These are phyloP conservation scores for Colletotrichum tamarilloi DNA, from an alignment of 2,329 filamentous ascomycete species.

Conservation along the genomic window DNA sequence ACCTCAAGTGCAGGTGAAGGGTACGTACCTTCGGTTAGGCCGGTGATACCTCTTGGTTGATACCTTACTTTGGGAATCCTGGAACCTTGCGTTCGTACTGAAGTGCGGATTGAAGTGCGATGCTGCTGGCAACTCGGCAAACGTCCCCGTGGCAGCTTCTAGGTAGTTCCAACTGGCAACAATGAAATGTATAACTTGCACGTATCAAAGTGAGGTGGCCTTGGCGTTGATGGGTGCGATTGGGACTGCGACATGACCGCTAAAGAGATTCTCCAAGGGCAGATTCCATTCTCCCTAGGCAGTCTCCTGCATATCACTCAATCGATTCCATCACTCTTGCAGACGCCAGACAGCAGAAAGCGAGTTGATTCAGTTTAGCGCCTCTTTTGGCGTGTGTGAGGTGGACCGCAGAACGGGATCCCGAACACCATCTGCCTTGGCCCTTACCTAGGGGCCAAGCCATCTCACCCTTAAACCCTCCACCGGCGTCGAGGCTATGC, in stretches of 20 bases:
- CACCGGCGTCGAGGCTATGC: slow-evolving; percentile 2
- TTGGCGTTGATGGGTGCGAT: slow-evolving; percentile 4
- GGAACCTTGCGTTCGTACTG: background rate
- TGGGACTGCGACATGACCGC: background rate
- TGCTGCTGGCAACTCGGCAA: background rate
- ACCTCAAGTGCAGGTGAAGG: background rate
- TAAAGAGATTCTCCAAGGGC: slow-evolving; percentile 6
- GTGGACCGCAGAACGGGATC: slow-evolving; percentile 21
- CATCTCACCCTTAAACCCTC: background rate
- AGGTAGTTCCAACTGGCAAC: background rate
- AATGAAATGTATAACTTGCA: too few species aligned
- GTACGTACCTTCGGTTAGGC: slow-evolving; percentile 20
- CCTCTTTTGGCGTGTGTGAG: slow-evolving; percentile 15
- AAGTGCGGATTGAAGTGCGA: background rate
- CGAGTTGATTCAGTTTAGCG: slow-evolving; percentile 23
- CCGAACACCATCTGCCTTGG: background rate
- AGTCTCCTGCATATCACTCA: background rate
- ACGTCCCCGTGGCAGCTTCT: slow-evolving; percentile 10
- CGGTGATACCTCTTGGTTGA: background rate
- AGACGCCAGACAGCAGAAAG: background rate
- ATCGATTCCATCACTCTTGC: background rate
- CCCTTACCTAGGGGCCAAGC: background rate
- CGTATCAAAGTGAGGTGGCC: background rate
- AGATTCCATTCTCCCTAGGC: background rate
- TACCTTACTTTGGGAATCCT: background rate